These are phyloP conservation scores for Aspergillus saccharolyticus DNA, from an alignment of 495 filamentous ascomycete genomes.

Conservation along the genomic window DNA sequence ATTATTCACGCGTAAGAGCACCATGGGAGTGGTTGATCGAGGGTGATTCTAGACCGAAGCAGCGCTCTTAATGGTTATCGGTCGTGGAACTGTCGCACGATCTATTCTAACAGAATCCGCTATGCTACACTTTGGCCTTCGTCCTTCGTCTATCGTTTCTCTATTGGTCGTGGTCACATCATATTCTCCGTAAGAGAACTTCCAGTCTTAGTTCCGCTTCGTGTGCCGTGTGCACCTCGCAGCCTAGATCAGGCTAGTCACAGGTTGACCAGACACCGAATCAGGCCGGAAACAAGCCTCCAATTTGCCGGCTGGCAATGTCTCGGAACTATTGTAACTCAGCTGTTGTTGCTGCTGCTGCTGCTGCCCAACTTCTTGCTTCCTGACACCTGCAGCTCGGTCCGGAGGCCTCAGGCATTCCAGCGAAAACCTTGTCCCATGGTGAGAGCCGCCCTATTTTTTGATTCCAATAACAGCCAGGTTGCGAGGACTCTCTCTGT, in stretches of 20 bases:
- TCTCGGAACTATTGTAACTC: neutral
- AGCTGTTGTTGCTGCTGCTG: neutral
- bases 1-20: neutral
- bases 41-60: neutral
- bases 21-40: neutral
- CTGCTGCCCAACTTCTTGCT: neutral
- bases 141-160: slow-evolving; percentile 1
- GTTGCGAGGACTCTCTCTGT: slow-evolving; percentile 80
- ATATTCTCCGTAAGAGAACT: neutral
- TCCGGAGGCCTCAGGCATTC: neutral
- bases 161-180: slow-evolving; percentile 1
- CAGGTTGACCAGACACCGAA: neutral
- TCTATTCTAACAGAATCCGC: neutral
- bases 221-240: neutral
- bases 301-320: neutral
- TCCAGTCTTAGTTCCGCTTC: neutral
- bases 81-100: neutral
- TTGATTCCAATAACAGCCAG: slow-evolving; percentile 87
- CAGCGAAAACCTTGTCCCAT: neutral
- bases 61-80: neutral
- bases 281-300: neutral
- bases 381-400: neutral
- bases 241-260: neutral
- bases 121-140: neutral
- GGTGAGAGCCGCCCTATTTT: slow-evolving; percentile 30